A percentile compares a stretch with the other conserved stretches of the same genome.
These are phyloP conservation scores for Aureobasidium sp. DNA, from an alignment of 2,329 filamentous ascomycete species.

Conservation along the genomic window DNA sequence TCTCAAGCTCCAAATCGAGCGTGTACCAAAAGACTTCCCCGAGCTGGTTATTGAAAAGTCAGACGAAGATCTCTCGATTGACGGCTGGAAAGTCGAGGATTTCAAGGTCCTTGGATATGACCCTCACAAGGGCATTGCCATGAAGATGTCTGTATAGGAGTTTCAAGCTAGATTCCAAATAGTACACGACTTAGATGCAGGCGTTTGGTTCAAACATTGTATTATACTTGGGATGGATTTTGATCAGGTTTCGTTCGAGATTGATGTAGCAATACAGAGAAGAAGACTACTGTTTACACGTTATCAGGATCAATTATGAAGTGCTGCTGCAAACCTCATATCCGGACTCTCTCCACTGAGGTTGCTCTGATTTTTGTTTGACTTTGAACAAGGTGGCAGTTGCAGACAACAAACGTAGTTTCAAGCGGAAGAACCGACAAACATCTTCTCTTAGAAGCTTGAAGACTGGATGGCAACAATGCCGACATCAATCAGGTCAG, in stretches of 20 bases:
- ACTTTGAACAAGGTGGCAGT: no score
- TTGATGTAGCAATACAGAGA: not conserved
- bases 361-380: no score
- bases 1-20: constrained; percentile 66
- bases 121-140: constrained; percentile 83
- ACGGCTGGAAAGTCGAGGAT: constrained; percentile 84
- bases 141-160: constrained; percentile 93
- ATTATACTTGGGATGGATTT: no score
- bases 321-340: no score
- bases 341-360: no score
- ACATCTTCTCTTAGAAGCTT: no score
- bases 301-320: no score
- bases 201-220: not conserved
- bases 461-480: no score
- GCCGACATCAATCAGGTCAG: no score
- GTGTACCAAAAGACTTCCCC: constrained; percentile 76
- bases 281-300: no score
- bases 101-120: constrained; percentile 83
- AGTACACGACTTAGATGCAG: not conserved
- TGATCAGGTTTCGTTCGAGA: not conserved
- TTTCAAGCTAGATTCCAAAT: not conserved
- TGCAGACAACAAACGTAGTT: no score
- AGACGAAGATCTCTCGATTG: constrained; percentile 64
- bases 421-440: no score
- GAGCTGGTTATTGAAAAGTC: constrained; percentile 59